phyloP scores from a whole-genome alignment of 306 rosid species.

The Cicer judaicum region DNA sequence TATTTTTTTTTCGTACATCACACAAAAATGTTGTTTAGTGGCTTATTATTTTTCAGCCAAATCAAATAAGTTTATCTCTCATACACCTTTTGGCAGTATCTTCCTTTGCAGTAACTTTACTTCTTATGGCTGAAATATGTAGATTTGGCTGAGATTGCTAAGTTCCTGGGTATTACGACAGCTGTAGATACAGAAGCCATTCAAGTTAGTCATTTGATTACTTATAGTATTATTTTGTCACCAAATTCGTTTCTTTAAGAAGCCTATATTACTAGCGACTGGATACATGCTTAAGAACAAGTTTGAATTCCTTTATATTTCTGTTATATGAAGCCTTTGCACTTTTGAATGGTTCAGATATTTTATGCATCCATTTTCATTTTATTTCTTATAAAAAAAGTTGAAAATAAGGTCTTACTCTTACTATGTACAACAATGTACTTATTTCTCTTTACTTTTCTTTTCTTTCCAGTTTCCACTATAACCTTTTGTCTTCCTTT shows the following conservation, averaged over 20 bases:
- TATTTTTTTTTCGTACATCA: conserved; percentile 11
- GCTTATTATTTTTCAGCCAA: conserved; percentile 12
- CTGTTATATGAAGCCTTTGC: conserved; percentile 4
- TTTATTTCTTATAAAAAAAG: conserved; percentile 21
- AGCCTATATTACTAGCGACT: conserved; percentile 10
- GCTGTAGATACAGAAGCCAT: conserved; percentile 84
- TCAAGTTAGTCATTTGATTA: conserved; percentile 65
- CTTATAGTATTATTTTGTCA: background rate
- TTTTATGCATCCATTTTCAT: conserved; percentile 33
- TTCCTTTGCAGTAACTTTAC: conserved; percentile 18
- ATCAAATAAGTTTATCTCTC: conserved; percentile 1
- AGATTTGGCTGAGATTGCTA: conserved; percentile 95
- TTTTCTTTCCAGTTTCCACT: background rate
- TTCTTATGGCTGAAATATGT: conserved; percentile 45
- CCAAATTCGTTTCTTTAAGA: background rate
- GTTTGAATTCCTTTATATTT: conserved; percentile 24
- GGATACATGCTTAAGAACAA: conserved; percentile 7
- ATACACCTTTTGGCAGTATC: conserved; percentile 20
- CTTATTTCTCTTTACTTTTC: background rate
- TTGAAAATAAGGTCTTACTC: conserved; percentile 32
- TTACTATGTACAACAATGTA: background rate
- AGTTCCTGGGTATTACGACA: conserved; percentile 81
- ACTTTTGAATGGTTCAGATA: conserved; percentile 5
- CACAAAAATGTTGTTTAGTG: background rate
- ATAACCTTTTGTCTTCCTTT: conserved; percentile 21